These are phyloP conservation scores for Fragaria nilgerrensis DNA, from an alignment of 306 rosid species.

Conservation along the genomic window DNA sequence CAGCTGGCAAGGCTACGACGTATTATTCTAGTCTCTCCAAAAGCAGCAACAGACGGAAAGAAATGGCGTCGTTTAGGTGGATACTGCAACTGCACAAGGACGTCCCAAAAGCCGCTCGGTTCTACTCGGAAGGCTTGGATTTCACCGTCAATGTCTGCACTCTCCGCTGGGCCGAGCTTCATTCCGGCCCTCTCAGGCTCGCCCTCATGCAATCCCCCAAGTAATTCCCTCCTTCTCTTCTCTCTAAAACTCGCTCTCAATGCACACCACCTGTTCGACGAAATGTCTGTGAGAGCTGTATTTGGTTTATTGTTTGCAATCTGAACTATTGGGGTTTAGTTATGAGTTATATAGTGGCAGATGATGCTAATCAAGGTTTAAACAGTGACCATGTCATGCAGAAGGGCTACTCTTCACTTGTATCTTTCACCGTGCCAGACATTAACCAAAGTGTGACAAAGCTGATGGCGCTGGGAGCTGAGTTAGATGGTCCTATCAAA, in stretches of 20 bases:
- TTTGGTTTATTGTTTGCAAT: no score
- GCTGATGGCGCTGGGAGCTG: slow-evolving; percentile 74
- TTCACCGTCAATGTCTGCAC: slow-evolving; percentile 74
- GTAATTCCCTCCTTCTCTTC: slow-evolving; percentile 22
- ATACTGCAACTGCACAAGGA: slow-evolving; percentile 46
- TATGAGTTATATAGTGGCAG: no score
- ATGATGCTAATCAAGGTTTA: slow-evolving; percentile 28
- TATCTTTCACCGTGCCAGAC: slow-evolving; percentile 78
- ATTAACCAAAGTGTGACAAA: slow-evolving; percentile 53
- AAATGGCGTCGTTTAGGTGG: slow-evolving; percentile 82
- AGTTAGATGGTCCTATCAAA: slow-evolving; percentile 82
- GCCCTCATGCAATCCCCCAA: slow-evolving; percentile 70
- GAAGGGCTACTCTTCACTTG: slow-evolving; percentile 63
- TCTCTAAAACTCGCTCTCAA: background rate
- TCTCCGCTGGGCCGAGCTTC: slow-evolving; percentile 87
- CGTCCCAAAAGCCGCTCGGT: slow-evolving; percentile 31
- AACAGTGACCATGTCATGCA: slow-evolving; percentile 58
- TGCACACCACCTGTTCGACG: slow-evolving; percentile 35
- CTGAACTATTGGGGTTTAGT: no score
- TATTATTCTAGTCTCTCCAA: background rate
- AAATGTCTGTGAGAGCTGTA: slow-evolving; percentile 25
- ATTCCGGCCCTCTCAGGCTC: slow-evolving; percentile 78
- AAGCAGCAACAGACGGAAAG: background rate
- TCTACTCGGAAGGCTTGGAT: slow-evolving; percentile 68
- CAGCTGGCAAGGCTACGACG: no score